Base-by-base conservation (phyloP, 805 yeast species). In the Wickerhamomyces rabaulensis region DNA sequence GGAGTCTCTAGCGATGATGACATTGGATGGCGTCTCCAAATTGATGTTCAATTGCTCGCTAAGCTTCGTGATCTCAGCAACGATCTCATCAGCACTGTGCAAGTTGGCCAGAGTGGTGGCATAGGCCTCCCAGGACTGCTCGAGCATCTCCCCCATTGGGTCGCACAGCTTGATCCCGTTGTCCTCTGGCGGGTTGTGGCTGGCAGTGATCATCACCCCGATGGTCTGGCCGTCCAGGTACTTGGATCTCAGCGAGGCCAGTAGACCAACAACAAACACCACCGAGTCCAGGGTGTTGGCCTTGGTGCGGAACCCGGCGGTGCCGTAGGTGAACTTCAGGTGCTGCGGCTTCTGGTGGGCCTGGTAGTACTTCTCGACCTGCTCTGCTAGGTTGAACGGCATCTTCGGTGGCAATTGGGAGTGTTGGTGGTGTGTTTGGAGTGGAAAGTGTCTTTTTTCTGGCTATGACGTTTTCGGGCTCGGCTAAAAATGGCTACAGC, bases 201-300 rank as follows among this genome's bases (percentile, higher is more conserved):
- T 86, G 0, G 97, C 97, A 1, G 97, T 94, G 59, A 94, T 83
- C 97, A 94, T 92, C 12, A 91, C 84, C n/a, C 99, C 99, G 26
- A 91, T 77, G 9, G 85, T 78, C 56, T 84, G 71, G 1, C 92
- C 87, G 1, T 69, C 68, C 27, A 86, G 68, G 50, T 70, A 74
- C 48, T 83, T 76, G n/a, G 97, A 90, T 58, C 99, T 75, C 52
- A 94, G 69, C 2, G 82, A 70, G 0, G 99, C 97, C 23, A 91
- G 63, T 17, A 90, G 70, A 2, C 97, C 96, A 16, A 86, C 89
- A 7, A 92, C 75, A 64, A 80, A 87, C 65, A 88, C 85, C 27
- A 91, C 92, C 16, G 89, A 82, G 61, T 88, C 95, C 53, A 92
- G 69, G 16, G 74, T 65, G 19, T 67, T 61, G 2, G 95, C 91